Evolutionary conservation across 2,329 filamentous ascomycete species (phyloP).

Genomic region (Verticillium tricorpus): DNA sequence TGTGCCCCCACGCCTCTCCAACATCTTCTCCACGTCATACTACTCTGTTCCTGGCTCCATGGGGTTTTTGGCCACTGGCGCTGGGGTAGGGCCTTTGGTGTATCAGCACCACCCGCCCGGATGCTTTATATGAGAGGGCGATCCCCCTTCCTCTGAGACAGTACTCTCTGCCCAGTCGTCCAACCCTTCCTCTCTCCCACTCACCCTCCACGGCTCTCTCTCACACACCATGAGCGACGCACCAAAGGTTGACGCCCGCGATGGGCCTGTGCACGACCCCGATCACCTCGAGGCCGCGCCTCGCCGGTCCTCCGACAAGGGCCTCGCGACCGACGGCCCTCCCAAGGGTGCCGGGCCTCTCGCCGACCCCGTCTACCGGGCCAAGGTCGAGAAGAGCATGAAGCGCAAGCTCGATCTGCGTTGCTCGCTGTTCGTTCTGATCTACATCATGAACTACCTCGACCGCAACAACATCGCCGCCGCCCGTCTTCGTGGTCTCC

Average conservation of each 20-base stretch:
- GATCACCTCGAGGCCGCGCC: background rate
- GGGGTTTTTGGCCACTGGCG: background rate
- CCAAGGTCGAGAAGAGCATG: slow-evolving; percentile 57
- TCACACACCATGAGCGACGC: slow-evolving; percentile 3
- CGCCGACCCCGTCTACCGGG: slow-evolving; percentile 42
- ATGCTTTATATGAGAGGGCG: background rate
- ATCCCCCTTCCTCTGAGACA: background rate
- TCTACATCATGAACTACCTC: slow-evolving; percentile 71
- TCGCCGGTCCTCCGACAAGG: slow-evolving; percentile 1
- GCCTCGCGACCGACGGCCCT: background rate
- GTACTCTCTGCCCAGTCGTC: background rate
- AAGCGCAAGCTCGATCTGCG: slow-evolving; percentile 67
- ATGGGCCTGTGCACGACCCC: background rate
- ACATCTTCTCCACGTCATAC: background rate
- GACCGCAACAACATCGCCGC: slow-evolving; percentile 66
- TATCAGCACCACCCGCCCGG: background rate
- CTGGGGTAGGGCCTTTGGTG: background rate
- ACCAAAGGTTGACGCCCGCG: background rate
- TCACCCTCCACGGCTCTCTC: slow-evolving; percentile 9
- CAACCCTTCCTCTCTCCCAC: slow-evolving; percentile 1
- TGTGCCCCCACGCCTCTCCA: background rate
- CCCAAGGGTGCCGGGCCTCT: background rate
- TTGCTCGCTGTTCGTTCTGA: slow-evolving; percentile 64
- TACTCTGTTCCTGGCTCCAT: background rate
- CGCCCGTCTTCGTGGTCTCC: slow-evolving; percentile 60